Evolutionary conservation across 352 stramenopile genomes (phyloP).

Genomic region (Pythium plurisporium): DNA sequence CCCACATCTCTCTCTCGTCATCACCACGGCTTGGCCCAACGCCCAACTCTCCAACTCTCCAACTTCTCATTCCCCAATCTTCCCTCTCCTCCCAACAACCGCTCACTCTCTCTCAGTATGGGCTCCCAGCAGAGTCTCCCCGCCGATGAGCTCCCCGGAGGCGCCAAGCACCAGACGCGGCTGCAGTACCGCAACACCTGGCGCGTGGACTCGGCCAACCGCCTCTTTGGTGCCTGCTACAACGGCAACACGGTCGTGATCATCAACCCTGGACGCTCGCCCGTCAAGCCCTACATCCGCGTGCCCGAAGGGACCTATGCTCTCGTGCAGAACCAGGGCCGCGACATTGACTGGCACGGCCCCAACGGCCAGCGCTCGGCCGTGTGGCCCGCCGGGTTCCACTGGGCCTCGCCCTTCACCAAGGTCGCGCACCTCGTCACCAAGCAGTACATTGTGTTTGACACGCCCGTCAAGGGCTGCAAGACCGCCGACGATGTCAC

Average conservation of each 20-base stretch:
- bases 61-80: constrained; percentile 11
- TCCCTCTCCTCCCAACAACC: not conserved
- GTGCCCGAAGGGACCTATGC: constrained; percentile 87
- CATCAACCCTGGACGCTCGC: constrained; percentile 54
- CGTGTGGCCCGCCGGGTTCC: constrained; percentile 78
- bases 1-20: not conserved
- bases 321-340: constrained; percentile 84
- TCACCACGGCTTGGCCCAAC: not conserved
- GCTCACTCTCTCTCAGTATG: constrained; percentile 1
- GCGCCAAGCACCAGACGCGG: constrained; percentile 40
- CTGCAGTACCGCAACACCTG: constrained; percentile 61
- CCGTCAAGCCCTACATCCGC: constrained; percentile 75
- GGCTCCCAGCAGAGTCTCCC: constrained; percentile 11
- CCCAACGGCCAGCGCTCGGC: constrained; percentile 51
- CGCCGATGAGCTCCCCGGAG: constrained; percentile 10
- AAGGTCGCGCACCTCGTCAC: constrained; percentile 86
- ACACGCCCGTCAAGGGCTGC: constrained; percentile 86
- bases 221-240: constrained; percentile 74
- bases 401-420: constrained; percentile 67
- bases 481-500: constrained; percentile 88
- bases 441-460: constrained; percentile 86
- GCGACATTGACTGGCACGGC: constrained; percentile 57
- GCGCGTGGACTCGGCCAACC: constrained; percentile 65
- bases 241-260: constrained; percentile 81
- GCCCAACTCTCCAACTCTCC: not conserved